Evolutionary conservation across 257 asterid species (phyloP).

Genomic region (Hygrophila difformis): DNA sequence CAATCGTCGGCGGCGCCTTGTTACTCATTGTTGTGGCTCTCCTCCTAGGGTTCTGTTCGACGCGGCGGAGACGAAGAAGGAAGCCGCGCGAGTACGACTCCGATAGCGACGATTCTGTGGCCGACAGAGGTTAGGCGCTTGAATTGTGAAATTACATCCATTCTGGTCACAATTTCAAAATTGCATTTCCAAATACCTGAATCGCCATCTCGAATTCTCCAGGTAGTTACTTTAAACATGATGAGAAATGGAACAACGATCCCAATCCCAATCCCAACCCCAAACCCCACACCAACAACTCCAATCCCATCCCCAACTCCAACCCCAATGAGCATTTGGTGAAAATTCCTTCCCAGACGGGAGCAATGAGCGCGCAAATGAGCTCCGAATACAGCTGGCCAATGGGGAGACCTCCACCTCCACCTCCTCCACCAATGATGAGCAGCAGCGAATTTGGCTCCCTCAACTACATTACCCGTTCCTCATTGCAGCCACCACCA

Average conservation of each 20-base stretch:
- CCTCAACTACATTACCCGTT: slow-evolving; percentile 41
- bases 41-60: slow-evolving; percentile 27
- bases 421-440: slow-evolving; percentile 60
- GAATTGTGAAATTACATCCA: too few relatives aligned
- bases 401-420: slow-evolving; percentile 47
- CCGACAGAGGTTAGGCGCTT: slow-evolving; percentile 34
- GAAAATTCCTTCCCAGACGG: slow-evolving; percentile 34
- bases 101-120: slow-evolving; percentile 30
- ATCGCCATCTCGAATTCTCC: not conserved
- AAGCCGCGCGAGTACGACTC: slow-evolving; percentile 35
- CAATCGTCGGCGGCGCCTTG: slow-evolving; percentile 48
- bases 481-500: slow-evolving; percentile 31
- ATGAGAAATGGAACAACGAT: slow-evolving; percentile 32
- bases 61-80: slow-evolving; percentile 46
- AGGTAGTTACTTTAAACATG: slow-evolving; percentile 33
- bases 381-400: slow-evolving; percentile 70
- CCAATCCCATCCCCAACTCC: too few relatives aligned
- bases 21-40: slow-evolving; percentile 36
- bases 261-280: too few relatives aligned
- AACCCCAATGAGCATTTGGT: slow-evolving; percentile 23
- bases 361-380: slow-evolving; percentile 29
- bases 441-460: slow-evolving; percentile 59
- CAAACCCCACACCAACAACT: slow-evolving; percentile 12
- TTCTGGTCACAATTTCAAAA: too few relatives aligned
- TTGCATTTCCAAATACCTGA: too few relatives aligned